Base-by-base conservation (phyloP, 2,329 filamentous ascomycete genomes). In the Aspergillus udagawae region DNA sequence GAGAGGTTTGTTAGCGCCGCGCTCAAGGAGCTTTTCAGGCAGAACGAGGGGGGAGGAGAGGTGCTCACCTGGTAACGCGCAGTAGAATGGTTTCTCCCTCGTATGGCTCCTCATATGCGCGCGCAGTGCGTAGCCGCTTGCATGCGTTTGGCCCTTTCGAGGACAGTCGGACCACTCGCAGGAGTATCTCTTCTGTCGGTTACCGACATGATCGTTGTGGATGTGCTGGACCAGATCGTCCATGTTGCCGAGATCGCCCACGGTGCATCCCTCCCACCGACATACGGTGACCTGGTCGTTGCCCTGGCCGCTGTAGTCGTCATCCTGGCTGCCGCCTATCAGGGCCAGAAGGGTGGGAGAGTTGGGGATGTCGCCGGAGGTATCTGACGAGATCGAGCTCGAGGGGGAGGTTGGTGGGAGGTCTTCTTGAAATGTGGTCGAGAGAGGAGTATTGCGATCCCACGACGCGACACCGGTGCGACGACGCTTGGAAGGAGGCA, bases 31-130 rank as follows among this genome's bases (percentile, higher is more conserved):
- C 3, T 42, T 27, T 28, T 20, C 32, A 17, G 14, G 29, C 29
- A 32, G 32, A 35, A 17, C 14, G 0, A 38, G 54, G 48, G 29
- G 45, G 9, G 51, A 54, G 10, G 42, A 9, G 55, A 58, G 32
- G 32, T 65, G 1, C 82, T 62, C 82, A 96, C 92, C 93, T 56
- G 94, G 94, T 44, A 99, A 77, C 29, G 92, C 90, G 75, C 94
- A 99, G 77, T 96, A 97, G 72, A 97, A 97, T 0, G 94, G 94
- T 78, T 99, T 99, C 81, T 99, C 94, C 70, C 94, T 85, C 1
- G 94, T 99, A 73, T 99, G 94, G 72, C 92, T 97, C 65, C 94
- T 83, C 92, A 99, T 96, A 71, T 99, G 94, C 9, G 94, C 94
- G 73, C 96, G 92, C 62, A 99, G 79, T 4, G 94, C 94, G 77